Evolutionary conservation across 225 moss, liverwort and hornwort species (phyloP).

Genomic region (Rhytidiadelphus loreus): DNA sequence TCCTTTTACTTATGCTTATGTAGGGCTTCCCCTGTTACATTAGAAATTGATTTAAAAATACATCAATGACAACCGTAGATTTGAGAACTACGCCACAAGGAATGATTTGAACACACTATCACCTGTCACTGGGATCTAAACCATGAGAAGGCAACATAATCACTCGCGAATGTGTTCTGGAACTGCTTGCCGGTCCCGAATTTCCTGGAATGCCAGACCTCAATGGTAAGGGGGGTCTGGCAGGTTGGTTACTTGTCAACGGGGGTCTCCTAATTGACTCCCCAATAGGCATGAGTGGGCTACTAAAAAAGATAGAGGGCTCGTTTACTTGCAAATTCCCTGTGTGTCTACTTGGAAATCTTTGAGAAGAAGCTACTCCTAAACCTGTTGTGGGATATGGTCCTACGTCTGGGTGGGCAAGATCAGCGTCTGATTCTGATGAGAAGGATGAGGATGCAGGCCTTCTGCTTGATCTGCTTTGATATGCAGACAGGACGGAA

Average conservation of each 20-base stretch:
- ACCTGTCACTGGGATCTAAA: slow-evolving; percentile 16
- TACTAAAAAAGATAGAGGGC: slow-evolving; percentile 48
- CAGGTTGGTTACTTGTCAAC: neutral
- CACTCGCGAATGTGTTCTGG: slow-evolving; percentile 16
- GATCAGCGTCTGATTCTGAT: slow-evolving; percentile 29
- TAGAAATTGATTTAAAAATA: neutral
- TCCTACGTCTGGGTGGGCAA: neutral
- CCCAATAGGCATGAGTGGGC: slow-evolving; percentile 41
- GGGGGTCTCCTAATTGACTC: slow-evolving; percentile 26
- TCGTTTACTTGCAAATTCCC: slow-evolving; percentile 18
- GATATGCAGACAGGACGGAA: slow-evolving; percentile 32
- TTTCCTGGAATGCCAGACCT: slow-evolving; percentile 13
- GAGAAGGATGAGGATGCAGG: slow-evolving; percentile 26
- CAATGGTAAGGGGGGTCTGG: slow-evolving; percentile 4
- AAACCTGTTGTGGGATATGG: neutral
- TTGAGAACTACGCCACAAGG: neutral
- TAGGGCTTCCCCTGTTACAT: neutral
- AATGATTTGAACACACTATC: neutral
- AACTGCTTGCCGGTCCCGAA: slow-evolving; percentile 12
- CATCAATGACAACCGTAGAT: neutral
- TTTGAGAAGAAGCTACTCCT: slow-evolving; percentile 12
- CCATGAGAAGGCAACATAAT: slow-evolving; percentile 11
- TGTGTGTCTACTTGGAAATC: slow-evolving; percentile 1
- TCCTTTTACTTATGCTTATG: neutral
- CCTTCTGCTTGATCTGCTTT: slow-evolving; percentile 27